phyloP scores from a whole-genome alignment of 768 basidiomycete species.

The Glaciozyma antarctica region DNA sequence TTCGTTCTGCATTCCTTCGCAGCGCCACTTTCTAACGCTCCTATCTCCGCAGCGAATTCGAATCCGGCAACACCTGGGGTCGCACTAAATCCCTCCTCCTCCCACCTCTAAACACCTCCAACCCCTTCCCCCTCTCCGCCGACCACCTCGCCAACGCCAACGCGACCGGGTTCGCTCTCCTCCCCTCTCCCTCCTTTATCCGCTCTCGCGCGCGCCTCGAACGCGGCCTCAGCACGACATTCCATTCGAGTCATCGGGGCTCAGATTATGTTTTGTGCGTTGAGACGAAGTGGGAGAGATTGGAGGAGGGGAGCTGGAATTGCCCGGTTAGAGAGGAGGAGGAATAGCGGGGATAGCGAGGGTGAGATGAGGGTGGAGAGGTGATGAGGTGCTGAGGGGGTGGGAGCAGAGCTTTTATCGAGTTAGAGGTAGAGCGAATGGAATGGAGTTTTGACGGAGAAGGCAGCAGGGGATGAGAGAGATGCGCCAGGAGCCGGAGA shows the following conservation, averaged over 20 bases:
- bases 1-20: neutral
- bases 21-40: neutral
- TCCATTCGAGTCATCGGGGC: conserved; percentile 10
- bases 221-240: conserved; percentile 5
- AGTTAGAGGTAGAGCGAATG: conserved; percentile 22
- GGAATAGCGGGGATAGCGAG: too few species aligned
- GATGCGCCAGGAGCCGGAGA: too few species aligned
- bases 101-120: neutral
- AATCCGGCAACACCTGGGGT: conserved; percentile 35
- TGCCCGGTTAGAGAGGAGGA: neutral
- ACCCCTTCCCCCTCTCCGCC: conserved; percentile 8
- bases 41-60: conserved; percentile 16
- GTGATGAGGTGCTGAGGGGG: conserved; percentile 15
- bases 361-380: neutral
- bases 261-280: conserved; percentile 18
- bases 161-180: conserved; percentile 34
- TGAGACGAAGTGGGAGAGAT: conserved; percentile 1
- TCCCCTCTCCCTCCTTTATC: conserved; percentile 23
- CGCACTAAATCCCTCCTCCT: conserved; percentile 15
- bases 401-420: conserved; percentile 29
- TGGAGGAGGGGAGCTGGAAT: neutral
- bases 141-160: conserved; percentile 38
- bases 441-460: conserved; percentile 21
- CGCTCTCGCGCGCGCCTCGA: conserved; percentile 1
- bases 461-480: too few species aligned